Conservation (phyloP, 768 basidiomycete genomes). For the Boletus reticuloceps region DNA sequence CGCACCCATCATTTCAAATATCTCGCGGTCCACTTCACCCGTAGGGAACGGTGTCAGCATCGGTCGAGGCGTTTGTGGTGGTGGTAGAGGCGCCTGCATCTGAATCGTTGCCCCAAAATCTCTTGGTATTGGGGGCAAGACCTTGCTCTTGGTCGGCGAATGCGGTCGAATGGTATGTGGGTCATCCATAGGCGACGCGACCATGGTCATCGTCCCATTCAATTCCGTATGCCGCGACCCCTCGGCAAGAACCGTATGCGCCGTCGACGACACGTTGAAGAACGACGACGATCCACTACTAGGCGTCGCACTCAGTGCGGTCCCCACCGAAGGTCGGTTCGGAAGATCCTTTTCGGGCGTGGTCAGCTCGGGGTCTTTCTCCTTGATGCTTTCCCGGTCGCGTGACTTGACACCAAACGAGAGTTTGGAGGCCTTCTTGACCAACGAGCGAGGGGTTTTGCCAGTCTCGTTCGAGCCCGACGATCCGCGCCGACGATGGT, state of each 20-base stretch:
- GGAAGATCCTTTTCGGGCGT: slow-evolving; percentile 47
- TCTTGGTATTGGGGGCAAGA: slow-evolving; percentile 77
- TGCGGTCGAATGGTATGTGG: slow-evolving; percentile 38
- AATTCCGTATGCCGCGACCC: slow-evolving; percentile 26
- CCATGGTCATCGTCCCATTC: slow-evolving; percentile 21
- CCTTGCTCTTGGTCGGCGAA: slow-evolving; percentile 59
- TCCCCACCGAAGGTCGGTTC: slow-evolving; percentile 41
- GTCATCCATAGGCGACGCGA: slow-evolving; percentile 27
- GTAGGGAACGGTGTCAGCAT: slow-evolving; percentile 54
- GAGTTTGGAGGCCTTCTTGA: slow-evolving; percentile 74
- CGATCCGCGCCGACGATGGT: slow-evolving; percentile 45
- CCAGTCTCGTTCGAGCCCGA: slow-evolving; percentile 52
- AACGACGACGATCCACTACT: slow-evolving; percentile 82
- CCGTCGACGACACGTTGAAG: slow-evolving; percentile 72
- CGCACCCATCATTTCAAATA: slow-evolving; percentile 72
- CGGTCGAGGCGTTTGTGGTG: slow-evolving; percentile 36
- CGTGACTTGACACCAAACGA: slow-evolving; percentile 69
- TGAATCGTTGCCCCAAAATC: slow-evolving; percentile 47
- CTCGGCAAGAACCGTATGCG: slow-evolving; percentile 41
- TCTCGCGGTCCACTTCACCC: slow-evolving; percentile 62
- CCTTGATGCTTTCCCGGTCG: slow-evolving; percentile 43
- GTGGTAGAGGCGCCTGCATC: slow-evolving; percentile 5
- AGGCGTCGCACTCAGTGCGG: slow-evolving; percentile 58
- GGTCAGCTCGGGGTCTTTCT: slow-evolving; percentile 40
- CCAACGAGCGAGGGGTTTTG: slow-evolving; percentile 51